Conservation (phyloP, 495 filamentous ascomycete species). For the Aspergillus bridgeri region DNA sequence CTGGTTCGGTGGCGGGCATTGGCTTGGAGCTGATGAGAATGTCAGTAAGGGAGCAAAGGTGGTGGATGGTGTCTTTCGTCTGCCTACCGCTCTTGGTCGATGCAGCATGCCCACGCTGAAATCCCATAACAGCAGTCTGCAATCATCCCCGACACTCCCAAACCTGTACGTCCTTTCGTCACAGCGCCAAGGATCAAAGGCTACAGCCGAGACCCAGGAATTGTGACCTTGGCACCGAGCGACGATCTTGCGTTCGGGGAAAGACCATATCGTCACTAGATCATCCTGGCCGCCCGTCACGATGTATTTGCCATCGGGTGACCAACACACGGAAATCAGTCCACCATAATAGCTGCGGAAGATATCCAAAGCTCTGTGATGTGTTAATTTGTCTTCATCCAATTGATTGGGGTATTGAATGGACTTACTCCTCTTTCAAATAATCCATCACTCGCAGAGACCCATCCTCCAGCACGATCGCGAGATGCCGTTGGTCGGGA, state of each 20-base stretch:
- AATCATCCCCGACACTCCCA: slow-evolving; percentile 93
- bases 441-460: slow-evolving; percentile 87
- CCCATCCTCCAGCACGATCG: slow-evolving; percentile 89
- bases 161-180: slow-evolving; percentile 93
- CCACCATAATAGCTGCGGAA: slow-evolving; percentile 92
- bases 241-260: slow-evolving; percentile 77
- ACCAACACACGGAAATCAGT: slow-evolving; percentile 92
- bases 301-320: slow-evolving; percentile 93
- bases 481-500: slow-evolving; percentile 80
- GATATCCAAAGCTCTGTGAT: slow-evolving; percentile 68
- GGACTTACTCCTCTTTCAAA: slow-evolving; percentile 79
- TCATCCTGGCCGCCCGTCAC: slow-evolving; percentile 96
- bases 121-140: slow-evolving; percentile 88
- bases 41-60: not conserved
- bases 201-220: slow-evolving; percentile 90
- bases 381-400: slow-evolving; percentile 16
- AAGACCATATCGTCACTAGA: slow-evolving; percentile 88
- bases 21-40: slow-evolving; percentile 43
- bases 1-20: slow-evolving; percentile 39
- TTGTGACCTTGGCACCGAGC: slow-evolving; percentile 92
- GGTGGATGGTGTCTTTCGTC: too few relatives aligned
- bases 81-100: slow-evolving; percentile 72
- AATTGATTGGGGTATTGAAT: too few relatives aligned
- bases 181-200: slow-evolving; percentile 95
- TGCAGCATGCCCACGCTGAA: slow-evolving; percentile 96